These are phyloP conservation scores for Inonotus obliquus DNA, from an alignment of 1,284 basidiomycete genomes.

Conservation along the genomic window DNA sequence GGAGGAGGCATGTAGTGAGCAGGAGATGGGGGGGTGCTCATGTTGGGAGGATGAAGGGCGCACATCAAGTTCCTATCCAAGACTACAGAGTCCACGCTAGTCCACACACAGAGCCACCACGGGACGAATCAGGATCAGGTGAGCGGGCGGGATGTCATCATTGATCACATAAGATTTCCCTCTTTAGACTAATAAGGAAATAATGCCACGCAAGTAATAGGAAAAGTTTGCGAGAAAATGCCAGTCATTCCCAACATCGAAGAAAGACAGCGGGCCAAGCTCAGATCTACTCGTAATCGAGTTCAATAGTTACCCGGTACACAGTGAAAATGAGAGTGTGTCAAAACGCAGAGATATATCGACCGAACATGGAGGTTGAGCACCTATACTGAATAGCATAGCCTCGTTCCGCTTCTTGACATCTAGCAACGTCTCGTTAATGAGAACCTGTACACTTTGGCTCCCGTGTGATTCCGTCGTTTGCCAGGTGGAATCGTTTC, in stretches of 20 bases:
- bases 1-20: too few species aligned
- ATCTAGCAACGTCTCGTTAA: conserved; percentile 48
- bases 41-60: too few species aligned
- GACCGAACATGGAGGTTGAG: conserved; percentile 52
- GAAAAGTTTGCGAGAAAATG: conserved; percentile 67
- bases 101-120: too few species aligned
- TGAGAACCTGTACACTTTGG: conserved; percentile 39
- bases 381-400: conserved; percentile 67
- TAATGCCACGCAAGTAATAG: conserved; percentile 86
- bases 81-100: too few species aligned
- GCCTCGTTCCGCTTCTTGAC: conserved; percentile 71
- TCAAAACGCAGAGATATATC: not conserved
- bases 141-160: too few species aligned
- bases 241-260: conserved; percentile 38
- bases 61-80: too few species aligned
- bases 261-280: conserved; percentile 59
- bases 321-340: not conserved
- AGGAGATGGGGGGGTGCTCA: too few species aligned
- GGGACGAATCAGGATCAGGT: too few species aligned
- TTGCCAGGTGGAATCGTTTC: conserved; percentile 32
- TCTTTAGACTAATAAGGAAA: too few species aligned
- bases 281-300: conserved; percentile 71
- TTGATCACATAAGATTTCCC: too few species aligned
- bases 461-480: conserved; percentile 34
- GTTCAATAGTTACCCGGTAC: conserved; percentile 66